These are phyloP conservation scores for Phytophthora colocasiae DNA, from an alignment of 352 stramenopile species.

Conservation along the genomic window DNA sequence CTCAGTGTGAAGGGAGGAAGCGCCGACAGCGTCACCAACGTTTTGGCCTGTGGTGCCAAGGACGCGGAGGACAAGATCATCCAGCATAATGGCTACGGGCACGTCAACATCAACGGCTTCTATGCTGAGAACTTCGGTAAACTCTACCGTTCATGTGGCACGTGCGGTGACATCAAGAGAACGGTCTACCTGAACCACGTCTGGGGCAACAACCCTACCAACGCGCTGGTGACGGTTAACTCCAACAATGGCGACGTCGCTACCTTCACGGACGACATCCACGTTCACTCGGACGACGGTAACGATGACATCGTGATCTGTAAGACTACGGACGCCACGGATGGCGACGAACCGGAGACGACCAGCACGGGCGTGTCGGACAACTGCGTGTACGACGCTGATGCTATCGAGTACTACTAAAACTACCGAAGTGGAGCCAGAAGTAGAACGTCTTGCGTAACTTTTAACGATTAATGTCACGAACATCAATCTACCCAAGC, in stretches of 20 bases:
- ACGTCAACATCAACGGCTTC: slow-evolving; percentile 52
- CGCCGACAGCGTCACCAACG: slow-evolving; percentile 36
- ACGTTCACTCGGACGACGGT: slow-evolving; percentile 33
- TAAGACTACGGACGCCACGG: slow-evolving; percentile 31
- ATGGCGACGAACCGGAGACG: slow-evolving; percentile 28
- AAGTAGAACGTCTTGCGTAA: slow-evolving; percentile 24
- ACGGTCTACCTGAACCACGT: slow-evolving; percentile 48
- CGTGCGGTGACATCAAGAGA: slow-evolving; percentile 36
- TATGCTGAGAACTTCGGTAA: slow-evolving; percentile 52
- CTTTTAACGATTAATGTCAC: slow-evolving; percentile 21
- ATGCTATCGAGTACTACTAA: slow-evolving; percentile 37
- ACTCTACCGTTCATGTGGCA: slow-evolving; percentile 47
- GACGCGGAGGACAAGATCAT: slow-evolving; percentile 55
- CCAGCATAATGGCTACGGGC: slow-evolving; percentile 49
- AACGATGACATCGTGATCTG: slow-evolving; percentile 31
- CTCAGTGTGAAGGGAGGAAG: slow-evolving; percentile 46
- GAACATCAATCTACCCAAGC: background rate
- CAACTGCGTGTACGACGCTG: slow-evolving; percentile 33
- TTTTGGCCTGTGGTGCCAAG: slow-evolving; percentile 36
- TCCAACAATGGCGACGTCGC: slow-evolving; percentile 48
- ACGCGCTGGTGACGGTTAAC: slow-evolving; percentile 47
- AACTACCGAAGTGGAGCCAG: background rate
- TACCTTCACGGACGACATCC: slow-evolving; percentile 41
- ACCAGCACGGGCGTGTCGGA: slow-evolving; percentile 30
- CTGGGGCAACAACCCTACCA: slow-evolving; percentile 44